Evolutionary conservation across 2,329 filamentous ascomycete species (phyloP).

Genomic region (Hymenoscyphus linearis): DNA sequence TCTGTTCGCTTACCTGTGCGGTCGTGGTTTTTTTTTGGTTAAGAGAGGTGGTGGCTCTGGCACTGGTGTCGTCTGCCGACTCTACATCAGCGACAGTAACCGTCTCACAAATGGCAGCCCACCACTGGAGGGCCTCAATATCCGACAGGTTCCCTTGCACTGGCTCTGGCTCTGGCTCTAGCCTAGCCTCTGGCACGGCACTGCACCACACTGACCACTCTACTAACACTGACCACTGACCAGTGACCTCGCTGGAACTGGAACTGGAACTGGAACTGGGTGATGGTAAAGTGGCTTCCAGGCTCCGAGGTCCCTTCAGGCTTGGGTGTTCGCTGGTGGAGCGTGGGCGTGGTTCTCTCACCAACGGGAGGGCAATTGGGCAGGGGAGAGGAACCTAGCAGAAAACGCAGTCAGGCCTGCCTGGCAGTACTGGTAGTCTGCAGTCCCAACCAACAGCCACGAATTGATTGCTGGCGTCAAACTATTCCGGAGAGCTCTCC

Average conservation of each 20-base stretch:
- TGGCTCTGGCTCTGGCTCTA: too few species aligned
- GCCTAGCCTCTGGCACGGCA: too few species aligned
- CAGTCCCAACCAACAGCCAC: background rate
- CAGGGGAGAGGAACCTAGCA: conserved; percentile 1
- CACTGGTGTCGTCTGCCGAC: too few species aligned
- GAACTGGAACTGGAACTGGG: too few species aligned
- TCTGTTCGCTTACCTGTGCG: too few species aligned
- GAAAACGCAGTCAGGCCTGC: background rate
- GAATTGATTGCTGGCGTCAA: background rate
- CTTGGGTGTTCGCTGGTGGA: background rate
- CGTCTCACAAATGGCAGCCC: conserved; percentile 8
- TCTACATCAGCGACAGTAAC: conserved; percentile 8
- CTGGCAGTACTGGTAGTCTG: too few species aligned
- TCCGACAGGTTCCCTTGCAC: background rate
- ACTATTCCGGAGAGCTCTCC: background rate
- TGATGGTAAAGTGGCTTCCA: conserved; percentile 3
- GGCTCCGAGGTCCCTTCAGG: background rate
- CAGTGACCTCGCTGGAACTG: too few species aligned
- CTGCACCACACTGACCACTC: too few species aligned
- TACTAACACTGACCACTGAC: too few species aligned
- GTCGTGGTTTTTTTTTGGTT: background rate
- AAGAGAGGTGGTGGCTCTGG: too few species aligned
- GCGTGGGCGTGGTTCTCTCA: too few species aligned
- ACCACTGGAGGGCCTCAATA: conserved; percentile 2
- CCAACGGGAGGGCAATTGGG: background rate